Percentiles rank a stretch among this genome's conserved stretches.
Conservation (phyloP, 2,329 filamentous ascomycete species). For the Xylogone sp. region DNA sequence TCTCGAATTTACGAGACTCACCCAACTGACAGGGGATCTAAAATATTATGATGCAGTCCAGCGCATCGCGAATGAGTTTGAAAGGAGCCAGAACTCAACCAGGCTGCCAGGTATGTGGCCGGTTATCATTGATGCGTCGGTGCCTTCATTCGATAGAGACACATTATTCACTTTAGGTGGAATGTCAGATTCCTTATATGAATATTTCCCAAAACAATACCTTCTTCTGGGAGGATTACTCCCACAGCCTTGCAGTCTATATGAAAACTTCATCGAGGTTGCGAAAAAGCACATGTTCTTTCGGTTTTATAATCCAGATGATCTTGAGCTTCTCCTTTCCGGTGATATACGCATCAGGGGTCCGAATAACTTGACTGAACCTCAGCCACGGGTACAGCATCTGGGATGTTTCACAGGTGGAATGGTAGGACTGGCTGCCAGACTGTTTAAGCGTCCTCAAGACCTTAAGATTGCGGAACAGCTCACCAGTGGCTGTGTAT, state of each 20-base stretch:
- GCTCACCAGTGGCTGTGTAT: constrained; percentile 61
- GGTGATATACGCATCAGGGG: constrained; percentile 37
- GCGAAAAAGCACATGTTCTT: constrained; percentile 43
- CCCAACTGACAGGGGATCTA: constrained; percentile 57
- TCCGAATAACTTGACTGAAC: constrained; percentile 43
- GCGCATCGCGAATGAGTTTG: constrained; percentile 53
- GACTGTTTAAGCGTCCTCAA: constrained; percentile 50
- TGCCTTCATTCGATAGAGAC: constrained; percentile 52
- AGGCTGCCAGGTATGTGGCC: constrained; percentile 62
- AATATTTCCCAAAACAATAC: constrained; percentile 65
- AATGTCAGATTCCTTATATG: constrained; percentile 55
- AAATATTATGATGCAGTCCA: constrained; percentile 61
- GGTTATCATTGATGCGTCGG: constrained; percentile 44
- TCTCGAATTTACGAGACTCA: constrained; percentile 61
- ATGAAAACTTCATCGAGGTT: constrained; percentile 40
- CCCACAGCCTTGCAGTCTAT: constrained; percentile 44
- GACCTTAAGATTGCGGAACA: constrained; percentile 54
- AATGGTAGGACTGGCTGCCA: constrained; percentile 64
- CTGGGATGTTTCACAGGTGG: constrained; percentile 70
- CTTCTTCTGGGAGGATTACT: constrained; percentile 61
- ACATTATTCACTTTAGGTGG: constrained; percentile 53
- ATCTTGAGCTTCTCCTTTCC: constrained; percentile 40
- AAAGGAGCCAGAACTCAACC: constrained; percentile 48
- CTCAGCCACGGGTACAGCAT: constrained; percentile 49
- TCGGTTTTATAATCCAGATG: constrained; percentile 35